Evolutionary conservation across 208 protist genomes (phyloP).

Genomic region (Dictyostelium gargantuum): DNA sequence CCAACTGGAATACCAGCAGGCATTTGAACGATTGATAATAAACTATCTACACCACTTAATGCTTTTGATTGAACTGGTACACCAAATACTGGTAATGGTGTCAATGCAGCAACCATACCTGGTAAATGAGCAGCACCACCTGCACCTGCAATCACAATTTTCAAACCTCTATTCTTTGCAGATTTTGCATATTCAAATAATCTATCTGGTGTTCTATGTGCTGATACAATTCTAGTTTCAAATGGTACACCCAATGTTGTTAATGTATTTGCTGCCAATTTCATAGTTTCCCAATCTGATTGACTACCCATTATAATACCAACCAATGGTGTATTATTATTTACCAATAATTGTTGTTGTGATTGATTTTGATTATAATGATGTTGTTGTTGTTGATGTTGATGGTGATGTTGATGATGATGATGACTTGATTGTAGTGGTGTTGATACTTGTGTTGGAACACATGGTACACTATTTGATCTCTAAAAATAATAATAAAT

Average conservation of each 20-base stretch:
- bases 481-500: background rate
- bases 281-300: slow-evolving; percentile 86
- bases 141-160: slow-evolving; percentile 84
- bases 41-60: slow-evolving; percentile 74
- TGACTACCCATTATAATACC: slow-evolving; percentile 89
- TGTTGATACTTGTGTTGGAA: background rate
- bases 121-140: slow-evolving; percentile 87
- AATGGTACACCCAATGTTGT: slow-evolving; percentile 82
- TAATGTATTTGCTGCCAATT: slow-evolving; percentile 75
- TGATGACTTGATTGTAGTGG: background rate
- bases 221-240: slow-evolving; percentile 87
- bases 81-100: slow-evolving; percentile 87
- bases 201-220: slow-evolving; percentile 86
- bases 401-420: background rate
- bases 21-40: slow-evolving; percentile 88
- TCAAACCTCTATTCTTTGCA: slow-evolving; percentile 72
- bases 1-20: slow-evolving; percentile 87
- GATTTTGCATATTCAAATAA: slow-evolving; percentile 81
- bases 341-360: background rate
- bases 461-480: background rate
- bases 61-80: slow-evolving; percentile 83
- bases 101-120: slow-evolving; percentile 87
- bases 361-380: background rate
- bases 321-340: slow-evolving; percentile 59
- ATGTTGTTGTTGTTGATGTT: background rate